Base-by-base conservation (phyloP, 352 stramenopile species). In the Pythium coloratum region DNA sequence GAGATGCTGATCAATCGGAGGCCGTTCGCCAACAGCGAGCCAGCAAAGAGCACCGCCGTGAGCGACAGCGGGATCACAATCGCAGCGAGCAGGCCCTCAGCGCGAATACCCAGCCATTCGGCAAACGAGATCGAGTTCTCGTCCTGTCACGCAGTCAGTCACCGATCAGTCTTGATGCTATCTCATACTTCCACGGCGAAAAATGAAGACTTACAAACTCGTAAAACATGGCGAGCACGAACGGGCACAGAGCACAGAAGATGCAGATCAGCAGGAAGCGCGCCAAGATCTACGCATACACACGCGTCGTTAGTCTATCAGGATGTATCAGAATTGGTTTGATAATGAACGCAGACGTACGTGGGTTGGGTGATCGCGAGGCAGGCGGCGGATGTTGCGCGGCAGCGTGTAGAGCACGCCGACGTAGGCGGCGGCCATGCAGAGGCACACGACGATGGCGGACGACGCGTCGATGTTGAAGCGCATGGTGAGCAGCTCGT, bases 211-310 rank as follows among this genome's bases (percentile, higher is more conserved):
- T 56, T 77, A 93, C 88, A 63, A 92, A 81, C 18, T 95, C 80
- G 55, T 93, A 94, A 62, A 94, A 96, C 46, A 91, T 76, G 26
- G 83, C 81, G 36, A 96, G 61, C 44, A 93, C 74, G 40, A 95
- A 92, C 32, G 88, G 88, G 54, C 87, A 95, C 20, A 94, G 65
- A 46, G 81, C 86, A 54, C 88, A 95, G 64, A 94, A 89, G 42
- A 96, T 92, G 74, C 79, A 91, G 55, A 96, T 92, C n/a, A 95
- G 73, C 64, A 95, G 71, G 73, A 95, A 96, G 36, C 88, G 86
- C 59, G 85, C 88, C 14, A 93, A 75, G 66, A 96, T 96, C 88
- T 96, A 55, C 6, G 62, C 1, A 24, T 18, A 20, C 42, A 54
- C 51, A 55, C 14, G 49, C 24, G 24, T 18, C 46, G 10, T 12